Base-by-base conservation (phyloP, 768 basidiomycete genomes). In the Russula lepida region DNA sequence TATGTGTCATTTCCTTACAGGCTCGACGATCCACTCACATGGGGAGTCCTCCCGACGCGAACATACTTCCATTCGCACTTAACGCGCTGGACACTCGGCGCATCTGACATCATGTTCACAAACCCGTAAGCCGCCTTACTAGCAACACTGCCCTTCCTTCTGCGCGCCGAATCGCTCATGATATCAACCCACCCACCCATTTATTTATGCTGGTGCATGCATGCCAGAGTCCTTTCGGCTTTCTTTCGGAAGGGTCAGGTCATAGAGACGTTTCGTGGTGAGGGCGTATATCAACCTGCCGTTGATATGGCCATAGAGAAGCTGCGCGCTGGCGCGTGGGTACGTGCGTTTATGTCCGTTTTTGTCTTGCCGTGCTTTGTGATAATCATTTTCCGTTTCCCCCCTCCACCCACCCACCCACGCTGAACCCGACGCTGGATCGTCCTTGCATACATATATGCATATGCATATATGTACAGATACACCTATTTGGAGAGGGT, bases 211-310 rank as follows among this genome's bases (percentile, higher is more conserved):
- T 19, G 19, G 41, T 35, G 41, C 6, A 43, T n/a, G 8, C 7
- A 0, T 6, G n/a, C 50, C 71, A 94, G 92, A 72, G 66, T 91
- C 48, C 85, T 88, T 76, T 87, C 88, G 0, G 76, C 81, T 56
- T 95, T 97, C 77, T 97, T 98, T 72, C 79, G 84, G 53, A 79
- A 84, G 13, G 95, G 95, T 9, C 95, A 97, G 72, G 92, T 92
- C 23, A 78, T 97, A 58, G 92, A 98, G 72, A 97, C 93, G 0
- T 85, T 92, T 69, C 80, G 95, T 51, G 95, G 95, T n/a, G 79
- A 81, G 30, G 95, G 95, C 2, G 83, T 97, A 57, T 87, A 88
- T 71, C 95, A 98, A 69, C 80, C 83, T 25, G 89, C 95, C 15
- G 80, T 98, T 4, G 87, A 97, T 71, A 68, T 75, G n/a, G 92